phyloP scores from a whole-genome alignment of 1,284 basidiomycete species.

The Ceratobasidium sp. region DNA sequence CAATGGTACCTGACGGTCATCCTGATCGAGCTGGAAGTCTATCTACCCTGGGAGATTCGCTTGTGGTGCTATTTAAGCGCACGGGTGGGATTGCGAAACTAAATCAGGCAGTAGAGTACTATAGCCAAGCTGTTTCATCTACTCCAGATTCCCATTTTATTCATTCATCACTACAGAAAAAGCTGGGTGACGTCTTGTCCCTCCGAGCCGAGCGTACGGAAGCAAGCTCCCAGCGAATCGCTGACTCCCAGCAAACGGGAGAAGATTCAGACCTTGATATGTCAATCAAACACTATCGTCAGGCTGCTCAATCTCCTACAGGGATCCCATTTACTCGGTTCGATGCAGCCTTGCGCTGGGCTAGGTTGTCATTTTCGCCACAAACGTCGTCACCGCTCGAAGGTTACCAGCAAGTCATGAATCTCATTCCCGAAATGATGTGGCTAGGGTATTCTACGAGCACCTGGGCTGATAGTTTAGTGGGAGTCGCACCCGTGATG shows the following conservation, averaged over 20 bases:
- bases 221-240: background rate
- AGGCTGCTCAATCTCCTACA: background rate
- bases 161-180: no score
- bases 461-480: background rate
- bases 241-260: background rate
- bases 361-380: background rate
- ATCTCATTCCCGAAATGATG: background rate
- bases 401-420: background rate
- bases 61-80: no score
- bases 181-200: no score
- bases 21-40: no score
- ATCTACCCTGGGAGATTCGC: no score
- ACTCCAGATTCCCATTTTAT: no score
- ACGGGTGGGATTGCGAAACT: background rate
- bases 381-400: background rate
- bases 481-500: background rate
- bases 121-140: no score
- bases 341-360: background rate
- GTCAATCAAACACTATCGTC: background rate
- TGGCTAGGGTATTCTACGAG: constrained; percentile 4
- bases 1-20: no score
- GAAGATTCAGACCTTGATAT: background rate
- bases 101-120: background rate
- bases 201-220: no score
- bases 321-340: background rate